Evolutionary conservation across 495 filamentous ascomycete species (phyloP).

Genomic region (Lasiosphaeria hispida): DNA sequence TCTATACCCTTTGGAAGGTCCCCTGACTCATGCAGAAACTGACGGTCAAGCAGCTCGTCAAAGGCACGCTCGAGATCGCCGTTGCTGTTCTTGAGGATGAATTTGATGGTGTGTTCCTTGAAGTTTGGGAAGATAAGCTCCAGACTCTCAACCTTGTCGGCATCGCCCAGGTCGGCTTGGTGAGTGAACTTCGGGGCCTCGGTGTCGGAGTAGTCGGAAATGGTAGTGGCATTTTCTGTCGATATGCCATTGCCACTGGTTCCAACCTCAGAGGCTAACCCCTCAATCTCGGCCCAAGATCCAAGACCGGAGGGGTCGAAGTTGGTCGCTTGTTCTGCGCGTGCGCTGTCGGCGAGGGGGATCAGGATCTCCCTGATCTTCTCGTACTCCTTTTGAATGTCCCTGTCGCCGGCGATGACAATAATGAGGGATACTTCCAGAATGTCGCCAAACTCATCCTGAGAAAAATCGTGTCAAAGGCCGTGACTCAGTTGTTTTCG

Average conservation of each 20-base stretch:
- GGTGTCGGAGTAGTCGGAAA: slow-evolving; percentile 22
- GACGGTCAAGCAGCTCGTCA: slow-evolving; percentile 75
- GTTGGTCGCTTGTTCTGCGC: slow-evolving; percentile 62
- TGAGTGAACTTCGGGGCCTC: slow-evolving; percentile 38
- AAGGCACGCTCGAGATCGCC: slow-evolving; percentile 66
- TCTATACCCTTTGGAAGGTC: slow-evolving; percentile 71
- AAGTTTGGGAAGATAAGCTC: slow-evolving; percentile 68
- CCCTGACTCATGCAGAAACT: slow-evolving; percentile 63
- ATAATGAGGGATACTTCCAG: slow-evolving; percentile 34
- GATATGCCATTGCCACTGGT: slow-evolving; percentile 17
- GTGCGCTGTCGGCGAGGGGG: slow-evolving; percentile 56
- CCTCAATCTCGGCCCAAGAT: slow-evolving; percentile 16
- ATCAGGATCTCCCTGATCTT: slow-evolving; percentile 58
- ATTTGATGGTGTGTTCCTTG: slow-evolving; percentile 59
- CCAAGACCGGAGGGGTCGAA: slow-evolving; percentile 79
- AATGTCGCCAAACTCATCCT: slow-evolving; percentile 29
- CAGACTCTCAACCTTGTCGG: slow-evolving; percentile 57
- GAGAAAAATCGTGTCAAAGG: neutral
- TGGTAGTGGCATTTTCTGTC: slow-evolving; percentile 27
- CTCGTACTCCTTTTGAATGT: slow-evolving; percentile 67
- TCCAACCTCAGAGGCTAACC: slow-evolving; percentile 5
- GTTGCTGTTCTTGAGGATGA: slow-evolving; percentile 61
- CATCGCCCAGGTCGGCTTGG: slow-evolving; percentile 43
- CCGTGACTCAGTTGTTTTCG: neutral
- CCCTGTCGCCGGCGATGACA: slow-evolving; percentile 39